These are phyloP conservation scores for Fistulina hepatica DNA, from an alignment of 1,284 basidiomycete genomes.

Conservation along the genomic window DNA sequence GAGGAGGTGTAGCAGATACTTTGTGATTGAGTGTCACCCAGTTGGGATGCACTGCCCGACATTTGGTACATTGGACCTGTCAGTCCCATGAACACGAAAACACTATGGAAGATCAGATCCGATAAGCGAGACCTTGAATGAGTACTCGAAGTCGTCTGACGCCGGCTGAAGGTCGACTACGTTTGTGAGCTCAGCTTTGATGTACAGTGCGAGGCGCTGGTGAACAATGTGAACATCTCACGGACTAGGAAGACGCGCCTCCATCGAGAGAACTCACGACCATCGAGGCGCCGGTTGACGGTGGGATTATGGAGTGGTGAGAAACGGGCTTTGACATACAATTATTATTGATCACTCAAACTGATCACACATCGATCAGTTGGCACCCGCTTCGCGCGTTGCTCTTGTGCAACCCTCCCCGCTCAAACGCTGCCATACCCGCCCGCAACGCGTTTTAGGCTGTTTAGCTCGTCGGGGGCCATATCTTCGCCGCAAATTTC, in stretches of 20 bases:
- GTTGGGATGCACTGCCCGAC: constrained; percentile 64
- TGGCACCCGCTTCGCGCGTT: too few species aligned
- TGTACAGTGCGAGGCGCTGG: background rate
- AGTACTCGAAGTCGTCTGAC: constrained; percentile 60
- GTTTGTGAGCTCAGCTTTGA: constrained; percentile 70
- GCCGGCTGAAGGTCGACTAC: constrained; percentile 57
- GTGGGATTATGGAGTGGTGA: too few species aligned
- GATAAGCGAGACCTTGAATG: constrained; percentile 49
- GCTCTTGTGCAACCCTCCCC: too few species aligned
- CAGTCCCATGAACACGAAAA: constrained; percentile 6
- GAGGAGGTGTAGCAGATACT: constrained; percentile 29
- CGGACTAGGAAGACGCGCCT: background rate
- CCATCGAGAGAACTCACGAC: background rate
- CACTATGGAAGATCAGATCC: background rate
- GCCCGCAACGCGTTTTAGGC: too few species aligned
- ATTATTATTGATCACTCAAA: too few species aligned
- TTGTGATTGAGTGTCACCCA: constrained; percentile 54
- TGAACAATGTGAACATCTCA: background rate
- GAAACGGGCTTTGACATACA: too few species aligned
- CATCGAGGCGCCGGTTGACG: too few species aligned
- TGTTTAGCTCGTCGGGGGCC: too few species aligned
- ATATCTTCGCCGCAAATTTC: too few species aligned
- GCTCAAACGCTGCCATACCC: too few species aligned
- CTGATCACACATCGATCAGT: too few species aligned
- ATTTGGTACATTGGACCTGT: constrained; percentile 72